phyloP scores from a whole-genome alignment of 768 basidiomycete genomes.

The Tulasnella sp. region DNA sequence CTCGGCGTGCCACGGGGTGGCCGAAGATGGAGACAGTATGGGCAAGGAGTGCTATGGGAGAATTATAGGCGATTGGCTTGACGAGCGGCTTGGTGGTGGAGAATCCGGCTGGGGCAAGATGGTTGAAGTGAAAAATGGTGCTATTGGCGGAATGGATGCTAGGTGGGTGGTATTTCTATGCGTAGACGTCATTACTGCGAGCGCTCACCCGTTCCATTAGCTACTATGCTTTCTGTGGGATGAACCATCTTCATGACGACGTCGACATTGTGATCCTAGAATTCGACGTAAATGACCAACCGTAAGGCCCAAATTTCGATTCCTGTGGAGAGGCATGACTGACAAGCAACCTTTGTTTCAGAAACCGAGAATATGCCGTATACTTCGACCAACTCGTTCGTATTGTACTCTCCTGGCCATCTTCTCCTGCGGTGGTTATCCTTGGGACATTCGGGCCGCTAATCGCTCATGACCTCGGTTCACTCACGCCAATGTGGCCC shows the following conservation, averaged over 20 bases:
- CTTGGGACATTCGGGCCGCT: background rate
- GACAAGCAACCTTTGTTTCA: background rate
- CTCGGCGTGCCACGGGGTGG: constrained; percentile 7
- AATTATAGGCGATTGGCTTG: constrained; percentile 9
- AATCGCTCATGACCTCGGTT: constrained; percentile 2
- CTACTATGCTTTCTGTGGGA: constrained; percentile 10
- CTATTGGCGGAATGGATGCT: constrained; percentile 9
- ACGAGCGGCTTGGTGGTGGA: background rate
- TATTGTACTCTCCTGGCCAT: background rate
- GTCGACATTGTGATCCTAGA: constrained; percentile 13
- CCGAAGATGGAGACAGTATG: background rate
- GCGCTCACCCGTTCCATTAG: background rate
- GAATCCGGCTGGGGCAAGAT: background rate
- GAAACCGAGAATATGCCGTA: background rate
- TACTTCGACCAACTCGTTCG: constrained; percentile 14
- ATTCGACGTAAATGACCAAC: constrained; percentile 10
- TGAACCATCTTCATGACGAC: background rate
- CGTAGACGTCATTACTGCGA: background rate
- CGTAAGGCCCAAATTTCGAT: background rate
- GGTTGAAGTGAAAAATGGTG: background rate
- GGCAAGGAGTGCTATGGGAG: background rate
- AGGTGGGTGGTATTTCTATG: background rate
- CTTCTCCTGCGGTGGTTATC: constrained; percentile 3
- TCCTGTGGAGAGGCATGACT: background rate
- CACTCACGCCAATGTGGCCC: background rate